Evolutionary conservation across 495 filamentous ascomycete species (phyloP).

Genomic region (Penicillium chermesinum): DNA sequence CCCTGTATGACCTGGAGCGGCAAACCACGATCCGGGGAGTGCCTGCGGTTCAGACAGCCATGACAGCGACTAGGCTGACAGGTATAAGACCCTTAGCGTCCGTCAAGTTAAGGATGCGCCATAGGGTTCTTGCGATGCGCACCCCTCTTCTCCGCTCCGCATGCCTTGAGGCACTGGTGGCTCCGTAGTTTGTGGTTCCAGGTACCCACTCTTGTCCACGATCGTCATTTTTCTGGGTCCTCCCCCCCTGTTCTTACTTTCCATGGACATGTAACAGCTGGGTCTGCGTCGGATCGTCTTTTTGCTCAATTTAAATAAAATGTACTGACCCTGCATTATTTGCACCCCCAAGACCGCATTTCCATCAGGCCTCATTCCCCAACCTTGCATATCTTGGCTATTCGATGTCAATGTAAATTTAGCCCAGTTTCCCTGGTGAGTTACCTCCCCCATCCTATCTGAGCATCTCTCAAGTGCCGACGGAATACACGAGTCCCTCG

Average conservation of each 20-base stretch:
- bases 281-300: conserved; percentile 15
- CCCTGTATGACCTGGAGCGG: too few relatives aligned
- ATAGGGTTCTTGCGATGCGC: conserved; percentile 17
- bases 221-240: conserved; percentile 39
- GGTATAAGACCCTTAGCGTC: conserved; percentile 25
- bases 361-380: conserved; percentile 21
- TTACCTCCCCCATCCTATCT: conserved; percentile 1
- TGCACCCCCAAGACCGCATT: conserved; percentile 15
- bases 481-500: too few relatives aligned
- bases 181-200: conserved; percentile 33
- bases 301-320: conserved; percentile 18
- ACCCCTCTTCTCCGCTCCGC: conserved; percentile 23
- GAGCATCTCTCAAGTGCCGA: too few relatives aligned
- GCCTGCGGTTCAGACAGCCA: too few relatives aligned
- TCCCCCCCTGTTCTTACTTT: conserved; percentile 33
- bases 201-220: conserved; percentile 32
- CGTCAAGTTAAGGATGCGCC: conserved; percentile 32
- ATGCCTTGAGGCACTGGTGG: conserved; percentile 20
- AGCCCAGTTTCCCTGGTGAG: conserved; percentile 19
- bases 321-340: conserved; percentile 26
- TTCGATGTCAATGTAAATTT: conserved; percentile 27
- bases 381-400: conserved; percentile 31
- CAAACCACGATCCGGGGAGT: conserved; percentile 12
- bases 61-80: conserved; percentile 29
- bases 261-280: conserved; percentile 29